phyloP scores from a whole-genome alignment of 148 eudicot species.

The Amaranthus cruentus region DNA sequence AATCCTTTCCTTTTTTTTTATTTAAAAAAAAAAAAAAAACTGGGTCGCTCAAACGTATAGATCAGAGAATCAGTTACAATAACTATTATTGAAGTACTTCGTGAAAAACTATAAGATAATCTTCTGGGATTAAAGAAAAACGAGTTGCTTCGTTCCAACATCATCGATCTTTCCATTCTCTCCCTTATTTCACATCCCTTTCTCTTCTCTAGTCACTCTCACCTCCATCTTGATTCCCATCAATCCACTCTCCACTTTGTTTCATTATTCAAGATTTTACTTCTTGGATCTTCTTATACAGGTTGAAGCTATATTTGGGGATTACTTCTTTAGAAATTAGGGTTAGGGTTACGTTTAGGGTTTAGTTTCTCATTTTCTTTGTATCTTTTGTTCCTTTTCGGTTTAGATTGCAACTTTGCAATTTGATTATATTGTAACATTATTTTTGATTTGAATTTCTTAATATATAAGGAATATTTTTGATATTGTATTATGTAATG shows the following conservation, averaged over 20 bases:
- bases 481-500: conserved; percentile 23
- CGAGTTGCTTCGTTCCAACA: not conserved
- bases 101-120: too few relatives aligned
- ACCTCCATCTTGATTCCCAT: not conserved
- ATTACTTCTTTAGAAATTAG: conserved; percentile 6
- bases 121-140: too few relatives aligned
- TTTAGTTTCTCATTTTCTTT: not conserved
- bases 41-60: too few relatives aligned
- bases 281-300: not conserved
- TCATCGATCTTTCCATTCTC: not conserved
- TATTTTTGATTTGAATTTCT: not conserved
- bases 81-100: too few relatives aligned
- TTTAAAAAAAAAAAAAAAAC: too few relatives aligned
- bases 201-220: not conserved
- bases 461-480: conserved; percentile 1
- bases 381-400: not conserved
- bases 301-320: not conserved
- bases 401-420: not conserved
- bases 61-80: too few relatives aligned
- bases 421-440: conserved; percentile 15
- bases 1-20: too few relatives aligned
- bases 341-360: conserved; percentile 17
- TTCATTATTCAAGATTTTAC: not conserved
- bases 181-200: not conserved
- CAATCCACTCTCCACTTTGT: not conserved